Percentiles rank a stretch among this genome's conserved stretches.
Conservation (phyloP, 495 filamentous ascomycete genomes). For the Mytilinidion resinicola region DNA sequence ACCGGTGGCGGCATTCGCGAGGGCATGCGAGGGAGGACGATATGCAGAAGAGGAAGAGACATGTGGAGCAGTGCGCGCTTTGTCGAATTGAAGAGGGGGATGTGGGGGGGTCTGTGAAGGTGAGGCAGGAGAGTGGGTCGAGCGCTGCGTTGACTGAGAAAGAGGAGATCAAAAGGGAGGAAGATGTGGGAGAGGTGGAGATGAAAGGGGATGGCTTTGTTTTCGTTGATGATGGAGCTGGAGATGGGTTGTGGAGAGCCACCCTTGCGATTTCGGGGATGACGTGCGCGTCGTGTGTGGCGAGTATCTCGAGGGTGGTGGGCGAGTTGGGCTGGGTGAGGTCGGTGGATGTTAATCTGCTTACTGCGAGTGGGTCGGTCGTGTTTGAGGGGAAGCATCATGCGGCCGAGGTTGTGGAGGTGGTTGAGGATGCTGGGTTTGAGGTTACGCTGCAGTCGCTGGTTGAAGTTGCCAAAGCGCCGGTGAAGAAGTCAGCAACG, state of each 20-base stretch:
- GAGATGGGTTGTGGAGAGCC: slow-evolving; percentile 33
- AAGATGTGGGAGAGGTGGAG: not conserved
- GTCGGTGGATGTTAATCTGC: slow-evolving; percentile 51
- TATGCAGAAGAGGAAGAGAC: slow-evolving; percentile 22
- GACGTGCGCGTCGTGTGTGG: slow-evolving; percentile 60
- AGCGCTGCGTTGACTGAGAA: slow-evolving; percentile 2
- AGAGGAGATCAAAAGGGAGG: slow-evolving; percentile 2
- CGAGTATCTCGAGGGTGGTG: slow-evolving; percentile 47
- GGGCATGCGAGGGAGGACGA: not conserved
- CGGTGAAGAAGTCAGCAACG: not conserved
- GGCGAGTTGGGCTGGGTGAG: slow-evolving; percentile 46
- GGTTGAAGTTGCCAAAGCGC: slow-evolving; percentile 18
- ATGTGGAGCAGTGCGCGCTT: slow-evolving; percentile 25
- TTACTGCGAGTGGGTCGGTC: slow-evolving; percentile 53
- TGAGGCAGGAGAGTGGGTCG: not conserved
- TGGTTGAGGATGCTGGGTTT: slow-evolving; percentile 53
- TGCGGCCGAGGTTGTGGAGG: slow-evolving; percentile 40
- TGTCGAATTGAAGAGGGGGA: slow-evolving; percentile 20
- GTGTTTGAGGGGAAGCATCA: slow-evolving; percentile 43
- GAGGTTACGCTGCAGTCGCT: slow-evolving; percentile 47
- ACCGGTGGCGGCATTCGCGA: slow-evolving; percentile 8
- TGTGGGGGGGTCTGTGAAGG: not conserved
- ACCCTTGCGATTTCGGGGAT: slow-evolving; percentile 54
- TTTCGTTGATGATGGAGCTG: slow-evolving; percentile 5
- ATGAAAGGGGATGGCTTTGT: slow-evolving; percentile 9